Conservation (phyloP, 345 rosid species). For the Firmiana major region DNA sequence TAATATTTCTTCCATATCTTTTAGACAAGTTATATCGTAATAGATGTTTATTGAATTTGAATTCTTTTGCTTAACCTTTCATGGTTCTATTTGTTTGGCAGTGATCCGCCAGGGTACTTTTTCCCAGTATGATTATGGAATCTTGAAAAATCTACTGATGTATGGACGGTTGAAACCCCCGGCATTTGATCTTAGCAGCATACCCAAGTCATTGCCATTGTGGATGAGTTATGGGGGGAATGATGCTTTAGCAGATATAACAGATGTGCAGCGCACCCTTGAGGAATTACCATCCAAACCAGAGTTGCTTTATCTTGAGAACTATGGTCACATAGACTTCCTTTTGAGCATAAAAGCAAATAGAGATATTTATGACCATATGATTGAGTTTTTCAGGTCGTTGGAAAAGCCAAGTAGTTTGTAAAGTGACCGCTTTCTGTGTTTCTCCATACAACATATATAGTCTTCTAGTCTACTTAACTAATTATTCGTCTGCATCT, state of each 20-base stretch:
- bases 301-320: constrained; percentile 62
- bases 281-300: constrained; percentile 49
- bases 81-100: constrained; percentile 18
- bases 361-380: constrained; percentile 52
- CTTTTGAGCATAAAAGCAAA: constrained; percentile 6
- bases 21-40: neutral
- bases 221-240: constrained; percentile 91
- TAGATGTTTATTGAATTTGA: neutral
- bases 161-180: constrained; percentile 68
- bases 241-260: constrained; percentile 66
- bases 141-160: constrained; percentile 48
- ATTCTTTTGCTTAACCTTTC: constrained; percentile 3
- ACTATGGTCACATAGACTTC: constrained; percentile 54
- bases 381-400: constrained; percentile 66
- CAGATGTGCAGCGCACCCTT: constrained; percentile 63
- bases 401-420: constrained; percentile 35
- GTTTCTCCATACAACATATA: neutral
- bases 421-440: constrained; percentile 19
- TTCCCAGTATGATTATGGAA: constrained; percentile 70
- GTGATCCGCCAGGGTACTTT: constrained; percentile 94
- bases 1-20: neutral
- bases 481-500: constrained; percentile 16
- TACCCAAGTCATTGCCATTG: constrained; percentile 68
- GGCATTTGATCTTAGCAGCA: constrained; percentile 50
- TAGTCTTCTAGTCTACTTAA: neutral